Evolutionary conservation across 768 basidiomycete species (phyloP), one percentile per base, ranked within the genome.

Genomic region (Nevesoporus exiguus): DNA sequence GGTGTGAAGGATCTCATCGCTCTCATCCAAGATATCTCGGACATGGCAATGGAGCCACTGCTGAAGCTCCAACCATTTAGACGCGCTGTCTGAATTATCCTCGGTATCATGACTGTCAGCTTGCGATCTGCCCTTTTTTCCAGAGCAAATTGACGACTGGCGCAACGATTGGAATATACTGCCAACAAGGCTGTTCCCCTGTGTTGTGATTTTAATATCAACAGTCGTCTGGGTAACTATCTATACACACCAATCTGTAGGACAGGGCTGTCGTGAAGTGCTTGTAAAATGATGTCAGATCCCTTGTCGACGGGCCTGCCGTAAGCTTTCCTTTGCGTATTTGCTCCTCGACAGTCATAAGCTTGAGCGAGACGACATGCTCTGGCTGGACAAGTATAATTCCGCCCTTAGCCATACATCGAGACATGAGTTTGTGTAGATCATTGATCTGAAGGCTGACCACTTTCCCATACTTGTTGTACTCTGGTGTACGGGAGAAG

Each of bases 361-460:
- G 67, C 54, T 73, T 71, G 52, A 78, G 76, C 0, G 81, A 82
- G 2, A 83, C 68, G 7, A 80, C 66, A 22, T 83, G 78, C 42
- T 83, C 80, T 0, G 81, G 82, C 37, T 82, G 82, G 10, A 70
- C 56, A 2, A 83, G 66, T 6, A 81, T 59, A 21, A 83, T 58
- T 10, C 39, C 39, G 3, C 39, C 19, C 19, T 39, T 1, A 1
- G 39, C 39, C 39, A 39, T 39, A 19, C 0, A 39, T 19, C 11
- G 39, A 21, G 39, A 39, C 39, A 39, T 39, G n/a, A 39, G 39
- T 9, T 21, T 2, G 19, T 10, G 11, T 21, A 39, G 19, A 39
- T 19, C 19, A n/a, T 21, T 9, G 11, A 39, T 9, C n/a, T 39
- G 39, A 21, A 39, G 2, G 3, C 9, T 8, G n/a, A n/a, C n/a